Base-by-base conservation (phyloP, 2,329 filamentous ascomycete species). In the Claviceps lovelessii region DNA sequence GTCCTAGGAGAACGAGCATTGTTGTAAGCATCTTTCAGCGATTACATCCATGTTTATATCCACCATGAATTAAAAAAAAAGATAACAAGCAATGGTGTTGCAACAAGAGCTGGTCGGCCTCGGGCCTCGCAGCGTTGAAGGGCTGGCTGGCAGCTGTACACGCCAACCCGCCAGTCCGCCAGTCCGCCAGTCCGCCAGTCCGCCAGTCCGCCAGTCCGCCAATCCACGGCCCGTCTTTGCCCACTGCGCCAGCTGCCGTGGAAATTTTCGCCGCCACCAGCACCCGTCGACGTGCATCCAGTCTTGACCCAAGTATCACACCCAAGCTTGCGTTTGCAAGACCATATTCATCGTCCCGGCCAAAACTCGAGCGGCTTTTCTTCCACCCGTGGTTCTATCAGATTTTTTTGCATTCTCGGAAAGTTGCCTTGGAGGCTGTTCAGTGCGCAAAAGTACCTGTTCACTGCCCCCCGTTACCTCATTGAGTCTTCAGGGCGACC, bases 241-340 rank as follows among this genome's bases (percentile, higher is more conserved):
- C 39, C 44, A 28, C 11, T 51, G 53, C 53, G 5, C 39, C 48
- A 45, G 47, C 11, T 50, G 33, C 4, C 4, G 49, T 35, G 31
- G 53, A 58, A 58, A 54, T 57, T 57, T 58, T 53, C 51, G 35
- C 46, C 49, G 39, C 53, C 51, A 51, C 47, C 44, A 49, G 29
- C 53, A n/a, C 28, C 17, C 1, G 2, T 23, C 23, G 13, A 17
- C 17, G 39, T 41, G 15, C 15, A 41, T n/a, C 39, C 39, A 8
- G 39, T 41, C 37, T 35, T 54, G 33, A 49, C 28, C 41, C 31
- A 35, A 51, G 33, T 17, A 28, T 17, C n/a, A 23, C 17, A 46
- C 19, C 23, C 15, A 33, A 42, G 28, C 9, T 13, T 52, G 42
- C 15, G 31, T 47, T 15, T 37, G 17, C 28, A 28, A 46, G 23